A percentile compares a stretch with the other conserved stretches of the same genome.
Evolutionary conservation across 129 eudicot genomes (phyloP).

Genomic region (Arctium minus): DNA sequence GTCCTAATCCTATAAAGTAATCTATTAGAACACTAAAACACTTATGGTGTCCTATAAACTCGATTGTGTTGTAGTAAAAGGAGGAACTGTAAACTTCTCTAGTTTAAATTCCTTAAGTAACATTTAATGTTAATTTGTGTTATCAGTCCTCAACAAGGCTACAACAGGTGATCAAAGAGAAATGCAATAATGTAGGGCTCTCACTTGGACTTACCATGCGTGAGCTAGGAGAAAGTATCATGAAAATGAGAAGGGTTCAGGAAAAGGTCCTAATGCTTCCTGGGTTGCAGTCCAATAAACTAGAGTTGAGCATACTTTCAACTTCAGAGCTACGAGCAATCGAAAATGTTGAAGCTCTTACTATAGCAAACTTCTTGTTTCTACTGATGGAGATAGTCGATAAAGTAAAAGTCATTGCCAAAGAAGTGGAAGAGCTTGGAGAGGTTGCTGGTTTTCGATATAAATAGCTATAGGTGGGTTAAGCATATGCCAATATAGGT

Average conservation of each 20-base stretch:
- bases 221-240: constrained; percentile 69
- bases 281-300: constrained; percentile 42
- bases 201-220: constrained; percentile 42
- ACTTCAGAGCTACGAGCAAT: constrained; percentile 25
- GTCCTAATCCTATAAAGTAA: neutral
- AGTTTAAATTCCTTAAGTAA: neutral
- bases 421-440: constrained; percentile 68
- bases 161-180: constrained; percentile 46
- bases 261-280: constrained; percentile 38
- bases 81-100: neutral
- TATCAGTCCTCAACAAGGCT: constrained; percentile 39
- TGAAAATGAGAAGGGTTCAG: constrained; percentile 47
- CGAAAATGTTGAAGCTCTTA: constrained; percentile 47
- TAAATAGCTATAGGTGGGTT: constrained; percentile 21
- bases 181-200: constrained; percentile 35
- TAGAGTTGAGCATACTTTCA: constrained; percentile 30
- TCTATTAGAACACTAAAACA: neutral
- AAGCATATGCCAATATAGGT: neutral
- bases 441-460: constrained; percentile 42
- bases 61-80: neutral
- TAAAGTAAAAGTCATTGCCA: constrained; percentile 52
- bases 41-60: neutral
- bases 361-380: constrained; percentile 50
- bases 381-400: constrained; percentile 47
- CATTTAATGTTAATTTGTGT: constrained; percentile 1